phyloP scores from a whole-genome alignment of 2,329 filamentous ascomycete genomes.

The Arachnopeziza araneosa region DNA sequence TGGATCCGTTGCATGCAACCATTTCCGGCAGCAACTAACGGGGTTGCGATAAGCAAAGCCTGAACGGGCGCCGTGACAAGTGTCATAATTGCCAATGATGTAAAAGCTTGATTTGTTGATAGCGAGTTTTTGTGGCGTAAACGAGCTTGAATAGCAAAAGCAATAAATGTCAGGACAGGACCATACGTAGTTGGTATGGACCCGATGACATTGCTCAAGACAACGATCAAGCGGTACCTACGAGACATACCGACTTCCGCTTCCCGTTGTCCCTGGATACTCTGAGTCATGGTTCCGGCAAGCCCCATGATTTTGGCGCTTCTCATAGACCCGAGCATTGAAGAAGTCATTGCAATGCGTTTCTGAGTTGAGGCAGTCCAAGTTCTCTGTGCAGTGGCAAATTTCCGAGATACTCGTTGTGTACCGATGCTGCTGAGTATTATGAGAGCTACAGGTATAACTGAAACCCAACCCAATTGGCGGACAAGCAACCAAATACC shows the following conservation, averaged over 20 bases:
- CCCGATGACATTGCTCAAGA: not conserved
- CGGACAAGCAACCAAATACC: conserved; percentile 25
- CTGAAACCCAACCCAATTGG: conserved; percentile 26
- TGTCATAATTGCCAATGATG: conserved; percentile 37
- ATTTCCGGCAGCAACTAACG: conserved; percentile 34
- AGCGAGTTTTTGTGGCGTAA: conserved; percentile 22
- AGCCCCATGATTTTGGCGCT: conserved; percentile 32
- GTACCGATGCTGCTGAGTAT: conserved; percentile 25
- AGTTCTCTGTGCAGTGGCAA: conserved; percentile 24
- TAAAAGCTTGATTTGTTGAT: conserved; percentile 31
- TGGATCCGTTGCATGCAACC: conserved; percentile 38
- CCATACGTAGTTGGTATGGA: conserved; percentile 22
- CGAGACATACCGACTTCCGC: not conserved
- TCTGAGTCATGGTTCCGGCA: conserved; percentile 28
- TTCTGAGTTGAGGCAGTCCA: conserved; percentile 30
- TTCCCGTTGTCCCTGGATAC: conserved; percentile 33
- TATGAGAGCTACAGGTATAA: conserved; percentile 19
- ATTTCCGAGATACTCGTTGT: conserved; percentile 16
- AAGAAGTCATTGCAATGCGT: conserved; percentile 26
- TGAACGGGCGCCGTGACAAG: conserved; percentile 34
- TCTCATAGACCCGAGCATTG: conserved; percentile 30
- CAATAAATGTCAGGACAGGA: conserved; percentile 34
- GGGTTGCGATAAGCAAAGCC: conserved; percentile 24
- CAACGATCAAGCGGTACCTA: conserved; percentile 5
- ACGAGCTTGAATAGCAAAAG: conserved; percentile 30